A percentile compares a stretch with the other conserved stretches of the same genome.
Conservation (phyloP, 768 basidiomycete genomes). For the Phaeolepiota aurea region DNA sequence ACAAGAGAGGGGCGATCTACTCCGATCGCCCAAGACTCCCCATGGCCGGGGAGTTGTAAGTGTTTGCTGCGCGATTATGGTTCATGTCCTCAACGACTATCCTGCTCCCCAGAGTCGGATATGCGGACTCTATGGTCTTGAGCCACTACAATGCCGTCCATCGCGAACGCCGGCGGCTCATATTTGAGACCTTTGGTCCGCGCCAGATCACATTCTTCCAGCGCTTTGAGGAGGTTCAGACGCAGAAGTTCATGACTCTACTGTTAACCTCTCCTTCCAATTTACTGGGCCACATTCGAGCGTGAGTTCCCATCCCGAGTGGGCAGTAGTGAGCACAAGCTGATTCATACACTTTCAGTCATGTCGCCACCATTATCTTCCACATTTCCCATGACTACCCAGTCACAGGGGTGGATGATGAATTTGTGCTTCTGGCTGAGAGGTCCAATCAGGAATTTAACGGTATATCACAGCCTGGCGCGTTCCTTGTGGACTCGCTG, state of each 20-base stretch:
- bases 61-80: not conserved
- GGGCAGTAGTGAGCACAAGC: no score
- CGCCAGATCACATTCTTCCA: conserved; percentile 5
- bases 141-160: conserved; percentile 2
- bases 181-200: conserved; percentile 6
- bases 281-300: conserved; percentile 3
- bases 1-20: conserved; percentile 9
- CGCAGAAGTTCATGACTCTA: conserved; percentile 2
- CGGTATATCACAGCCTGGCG: conserved; percentile 5
- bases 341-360: not conserved
- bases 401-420: conserved; percentile 5
- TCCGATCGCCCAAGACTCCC: conserved; percentile 7
- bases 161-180: conserved; percentile 4
- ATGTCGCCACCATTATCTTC: conserved; percentile 8
- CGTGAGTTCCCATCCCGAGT: conserved; percentile 2
- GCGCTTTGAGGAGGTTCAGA: conserved; percentile 3
- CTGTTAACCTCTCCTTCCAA: conserved; percentile 2
- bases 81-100: not conserved
- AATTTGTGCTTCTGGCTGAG: conserved; percentile 10
- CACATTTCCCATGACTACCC: conserved; percentile 7
- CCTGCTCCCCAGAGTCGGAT: conserved; percentile 3
- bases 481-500: conserved; percentile 8
- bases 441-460: conserved; percentile 5
- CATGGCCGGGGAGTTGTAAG: conserved; percentile 1
- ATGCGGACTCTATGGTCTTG: conserved; percentile 4